A percentile compares a stretch with the other conserved stretches of the same genome.
Conservation (phyloP, 495 filamentous ascomycete species). For the Hamigera avellanea region DNA sequence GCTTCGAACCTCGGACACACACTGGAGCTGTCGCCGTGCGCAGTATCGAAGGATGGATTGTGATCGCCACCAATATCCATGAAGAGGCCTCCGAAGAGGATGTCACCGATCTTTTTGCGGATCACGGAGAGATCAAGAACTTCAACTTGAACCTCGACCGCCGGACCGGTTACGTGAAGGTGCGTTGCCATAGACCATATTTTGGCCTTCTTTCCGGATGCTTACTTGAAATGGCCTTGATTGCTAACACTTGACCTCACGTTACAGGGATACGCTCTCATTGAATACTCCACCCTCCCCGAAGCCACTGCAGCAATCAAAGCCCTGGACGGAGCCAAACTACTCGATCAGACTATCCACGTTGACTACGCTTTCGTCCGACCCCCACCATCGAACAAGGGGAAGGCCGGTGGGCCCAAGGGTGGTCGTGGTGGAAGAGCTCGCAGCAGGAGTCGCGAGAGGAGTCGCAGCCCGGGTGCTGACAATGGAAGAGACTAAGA, state of each 20-base stretch:
- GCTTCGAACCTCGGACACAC: constrained; percentile 59
- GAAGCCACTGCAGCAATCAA: constrained; percentile 82
- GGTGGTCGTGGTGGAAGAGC: constrained; percentile 36
- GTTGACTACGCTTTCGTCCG: constrained; percentile 97
- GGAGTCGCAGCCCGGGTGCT: constrained; percentile 48
- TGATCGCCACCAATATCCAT: constrained; percentile 93
- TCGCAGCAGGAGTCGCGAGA: constrained; percentile 41
- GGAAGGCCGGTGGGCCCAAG: constrained; percentile 39
- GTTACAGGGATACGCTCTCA: constrained; percentile 81
- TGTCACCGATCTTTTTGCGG: constrained; percentile 84
- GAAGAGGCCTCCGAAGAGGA: constrained; percentile 97
- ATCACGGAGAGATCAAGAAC: constrained; percentile 97
- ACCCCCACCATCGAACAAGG: constrained; percentile 63
- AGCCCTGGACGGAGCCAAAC: constrained; percentile 64
- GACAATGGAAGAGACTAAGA: constrained; percentile 23
- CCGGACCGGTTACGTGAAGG: constrained; percentile 96
- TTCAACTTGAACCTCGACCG: constrained; percentile 90
- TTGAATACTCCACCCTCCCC: constrained; percentile 81
- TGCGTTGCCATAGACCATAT: constrained; percentile 22
- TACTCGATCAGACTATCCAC: constrained; percentile 83
- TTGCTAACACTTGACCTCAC: background rate
- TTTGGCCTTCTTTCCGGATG: constrained; percentile 1
- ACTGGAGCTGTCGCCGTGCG: constrained; percentile 82
- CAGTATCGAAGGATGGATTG: constrained; percentile 98
- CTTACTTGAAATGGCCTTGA: constrained; percentile 81